Base-by-base conservation (phyloP, 2,329 filamentous ascomycete species). In the Hypoxylon sp. region DNA sequence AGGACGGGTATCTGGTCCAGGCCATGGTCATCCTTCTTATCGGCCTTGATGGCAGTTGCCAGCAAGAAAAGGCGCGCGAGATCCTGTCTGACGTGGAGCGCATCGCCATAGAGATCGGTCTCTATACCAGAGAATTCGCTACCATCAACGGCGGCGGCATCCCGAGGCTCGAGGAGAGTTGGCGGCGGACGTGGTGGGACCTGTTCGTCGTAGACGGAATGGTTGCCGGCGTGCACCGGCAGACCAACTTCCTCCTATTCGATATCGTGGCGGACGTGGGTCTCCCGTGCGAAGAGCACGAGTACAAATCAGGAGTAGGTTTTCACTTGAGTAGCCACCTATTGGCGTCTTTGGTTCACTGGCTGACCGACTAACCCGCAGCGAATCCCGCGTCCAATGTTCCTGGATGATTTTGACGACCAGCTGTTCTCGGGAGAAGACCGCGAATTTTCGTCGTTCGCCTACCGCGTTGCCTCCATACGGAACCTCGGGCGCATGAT, bases 151-250 rank as follows among this genome's bases (percentile, higher is more conserved):
- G 89, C 13, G 78, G 81, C 23, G 85, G 85, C 4, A 84, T 89
- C 57, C 80, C 85, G 0, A 79, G 92, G 1, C 72, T 93, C 2
- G 90, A 94, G 70, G 93, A 97, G 74, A 91, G 88, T 71, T 89
- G 91, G 84, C 84, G 92, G 15, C 83, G 93, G 56, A 97, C 92
- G 1, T 97, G 92, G 92, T 97, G 93, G 93, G 92, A 86, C 60
- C 71, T 86, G 3, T 94, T 88, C 70, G 83, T 91, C n/a, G 83
- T 91, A 11, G 92, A 96, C 71, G 91, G 89, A 51, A 89, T 96
- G 83, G 83, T 96, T 64, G 90, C 91, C 4, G 91, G 90, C 3
- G 87, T 96, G 64, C 90, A 90, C 65, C 83, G 87, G 10, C 83
- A 85, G 59, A 88, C 89, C 37, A 88, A 85, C 52, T 90, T 91